phyloP scores from a whole-genome alignment of 2,329 filamentous ascomycete genomes.

The Drechslera avenae region DNA sequence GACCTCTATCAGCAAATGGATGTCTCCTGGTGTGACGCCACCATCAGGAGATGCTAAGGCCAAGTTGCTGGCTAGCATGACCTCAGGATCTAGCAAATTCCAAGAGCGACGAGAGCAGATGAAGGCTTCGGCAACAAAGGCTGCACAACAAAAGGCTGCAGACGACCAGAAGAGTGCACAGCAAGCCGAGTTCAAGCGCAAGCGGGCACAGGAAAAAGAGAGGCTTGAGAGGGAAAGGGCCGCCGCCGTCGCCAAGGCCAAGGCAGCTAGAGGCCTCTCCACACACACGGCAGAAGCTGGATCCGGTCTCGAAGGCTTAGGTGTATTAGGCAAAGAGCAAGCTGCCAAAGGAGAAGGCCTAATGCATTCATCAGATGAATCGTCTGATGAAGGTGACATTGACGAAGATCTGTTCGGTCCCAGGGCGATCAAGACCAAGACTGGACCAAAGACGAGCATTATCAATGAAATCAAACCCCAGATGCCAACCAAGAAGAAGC shows the following conservation, averaged over 20 bases:
- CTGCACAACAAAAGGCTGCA: conserved; percentile 31
- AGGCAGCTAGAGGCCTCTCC: conserved; percentile 58
- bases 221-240: conserved; percentile 75
- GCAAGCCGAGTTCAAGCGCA: conserved; percentile 67
- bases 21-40: conserved; percentile 37
- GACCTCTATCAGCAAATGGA: conserved; percentile 49
- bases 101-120: conserved; percentile 36
- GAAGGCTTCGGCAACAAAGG: conserved; percentile 28
- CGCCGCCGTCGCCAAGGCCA: conserved; percentile 72
- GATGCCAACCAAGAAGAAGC: conserved; percentile 82
- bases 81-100: conserved; percentile 35
- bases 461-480: conserved; percentile 48
- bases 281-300: conserved; percentile 73
- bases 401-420: conserved; percentile 72
- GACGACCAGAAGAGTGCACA: conserved; percentile 35
- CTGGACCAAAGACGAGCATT: conserved; percentile 47
- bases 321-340: conserved; percentile 79
- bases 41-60: conserved; percentile 29
- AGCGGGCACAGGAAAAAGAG: conserved; percentile 74
- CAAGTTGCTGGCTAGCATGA: conserved; percentile 39
- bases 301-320: conserved; percentile 74
- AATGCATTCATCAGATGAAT: conserved; percentile 79
- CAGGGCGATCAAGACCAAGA: conserved; percentile 52
- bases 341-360: conserved; percentile 77
- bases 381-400: conserved; percentile 65